Conservation (phyloP, 805 yeast genomes). For the Blastobotrys mokoenaii region DNA sequence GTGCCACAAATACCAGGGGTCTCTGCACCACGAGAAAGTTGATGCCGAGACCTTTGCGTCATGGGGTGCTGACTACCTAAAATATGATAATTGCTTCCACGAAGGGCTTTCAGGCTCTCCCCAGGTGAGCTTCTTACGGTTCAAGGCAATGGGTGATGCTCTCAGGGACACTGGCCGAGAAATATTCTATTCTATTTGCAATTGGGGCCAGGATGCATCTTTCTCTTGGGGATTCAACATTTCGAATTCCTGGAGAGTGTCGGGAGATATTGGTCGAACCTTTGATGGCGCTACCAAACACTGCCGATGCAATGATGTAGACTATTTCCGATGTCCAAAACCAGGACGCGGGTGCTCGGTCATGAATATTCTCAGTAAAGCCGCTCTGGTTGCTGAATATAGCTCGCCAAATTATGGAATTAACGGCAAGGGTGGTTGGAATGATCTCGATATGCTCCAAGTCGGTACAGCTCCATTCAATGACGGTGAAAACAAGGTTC, state of each 20-base stretch:
- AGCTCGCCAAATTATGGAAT: constrained; percentile 9
- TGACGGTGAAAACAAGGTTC: constrained; percentile 26
- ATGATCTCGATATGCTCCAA: constrained; percentile 27
- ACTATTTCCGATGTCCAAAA: constrained; percentile 16
- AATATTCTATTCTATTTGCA: constrained; percentile 26
- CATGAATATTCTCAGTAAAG: constrained; percentile 23
- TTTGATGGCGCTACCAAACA: constrained; percentile 18
- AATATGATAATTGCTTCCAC: constrained; percentile 29
- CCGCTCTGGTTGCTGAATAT: constrained; percentile 24
- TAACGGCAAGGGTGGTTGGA: constrained; percentile 19
- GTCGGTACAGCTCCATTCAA: constrained; percentile 27
- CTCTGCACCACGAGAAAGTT: constrained; percentile 23
- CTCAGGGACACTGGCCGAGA: constrained; percentile 24
- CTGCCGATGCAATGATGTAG: constrained; percentile 26
- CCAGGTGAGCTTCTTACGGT: constrained; percentile 22
- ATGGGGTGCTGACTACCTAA: constrained; percentile 27
- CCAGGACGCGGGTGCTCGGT: constrained; percentile 25
- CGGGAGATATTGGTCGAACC: constrained; percentile 24
- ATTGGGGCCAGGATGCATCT: constrained; percentile 29
- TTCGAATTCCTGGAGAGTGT: constrained; percentile 27
- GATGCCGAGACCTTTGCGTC: constrained; percentile 26
- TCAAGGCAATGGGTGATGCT: constrained; percentile 26
- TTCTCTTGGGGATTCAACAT: constrained; percentile 27
- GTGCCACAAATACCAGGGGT: constrained; percentile 28
- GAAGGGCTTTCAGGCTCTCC: constrained; percentile 25